Evolutionary conservation across 164 flowering plant species (phyloP).

Genomic region (Berberis thunbergii): DNA sequence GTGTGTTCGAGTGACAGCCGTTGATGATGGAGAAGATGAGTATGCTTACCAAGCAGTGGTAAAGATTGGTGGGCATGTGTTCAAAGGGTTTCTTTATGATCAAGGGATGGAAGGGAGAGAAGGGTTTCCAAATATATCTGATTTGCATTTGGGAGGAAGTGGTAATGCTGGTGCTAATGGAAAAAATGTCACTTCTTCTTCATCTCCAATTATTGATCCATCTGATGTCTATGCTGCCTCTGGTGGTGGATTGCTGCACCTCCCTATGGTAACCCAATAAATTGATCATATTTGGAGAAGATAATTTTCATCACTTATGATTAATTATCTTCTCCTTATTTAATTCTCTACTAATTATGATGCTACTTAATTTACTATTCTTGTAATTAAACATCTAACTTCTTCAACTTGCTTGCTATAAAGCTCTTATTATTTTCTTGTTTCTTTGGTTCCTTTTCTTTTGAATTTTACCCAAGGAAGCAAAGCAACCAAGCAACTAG

Average conservation of each 20-base stretch:
- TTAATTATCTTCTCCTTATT: neutral
- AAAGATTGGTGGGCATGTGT: slow-evolving; percentile 84
- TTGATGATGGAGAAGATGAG: slow-evolving; percentile 87
- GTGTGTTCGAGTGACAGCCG: slow-evolving; percentile 79
- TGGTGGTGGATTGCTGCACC: slow-evolving; percentile 54
- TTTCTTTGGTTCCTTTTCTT: slow-evolving; percentile 1
- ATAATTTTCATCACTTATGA: too few species aligned
- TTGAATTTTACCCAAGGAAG: neutral
- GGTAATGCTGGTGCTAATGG: slow-evolving; percentile 23
- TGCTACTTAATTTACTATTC: neutral
- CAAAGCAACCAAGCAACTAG: neutral
- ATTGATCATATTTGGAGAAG: slow-evolving; percentile 15
- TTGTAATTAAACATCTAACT: slow-evolving; percentile 3
- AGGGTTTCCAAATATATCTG: slow-evolving; percentile 64
- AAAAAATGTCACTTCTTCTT: slow-evolving; percentile 33
- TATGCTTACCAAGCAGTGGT: slow-evolving; percentile 88
- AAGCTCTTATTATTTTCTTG: neutral
- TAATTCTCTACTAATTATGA: neutral
- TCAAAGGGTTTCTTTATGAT: slow-evolving; percentile 80
- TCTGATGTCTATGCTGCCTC: slow-evolving; percentile 47
- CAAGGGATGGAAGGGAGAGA: slow-evolving; percentile 61
- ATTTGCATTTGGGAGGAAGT: slow-evolving; percentile 73
- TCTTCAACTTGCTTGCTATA: neutral
- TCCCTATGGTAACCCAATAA: slow-evolving; percentile 55
- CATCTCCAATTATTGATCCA: slow-evolving; percentile 49